Percentiles rank a stretch among this genome's conserved stretches.
phyloP scores from a whole-genome alignment of 1,284 basidiomycete species.

The Ustilago crameri region DNA sequence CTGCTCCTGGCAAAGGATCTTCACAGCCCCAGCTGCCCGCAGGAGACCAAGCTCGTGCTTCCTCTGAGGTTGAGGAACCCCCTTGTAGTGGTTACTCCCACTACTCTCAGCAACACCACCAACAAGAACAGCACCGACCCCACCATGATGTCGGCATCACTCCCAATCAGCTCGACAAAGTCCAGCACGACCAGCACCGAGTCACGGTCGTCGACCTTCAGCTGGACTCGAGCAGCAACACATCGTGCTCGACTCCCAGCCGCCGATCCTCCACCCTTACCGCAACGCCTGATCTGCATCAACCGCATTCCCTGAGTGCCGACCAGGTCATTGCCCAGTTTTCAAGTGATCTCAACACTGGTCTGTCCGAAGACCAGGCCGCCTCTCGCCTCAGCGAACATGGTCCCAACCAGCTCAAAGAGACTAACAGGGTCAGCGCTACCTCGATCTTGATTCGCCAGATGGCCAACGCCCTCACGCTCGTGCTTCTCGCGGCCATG shows the following conservation, averaged over 20 bases:
- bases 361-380: conserved; percentile 48
- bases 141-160: conserved; percentile 7
- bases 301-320: conserved; percentile 59
- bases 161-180: conserved; percentile 19
- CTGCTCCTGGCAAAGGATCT: conserved; percentile 55
- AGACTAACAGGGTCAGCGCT: conserved; percentile 52
- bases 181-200: conserved; percentile 28
- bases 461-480: conserved; percentile 61
- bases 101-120: conserved; percentile 18
- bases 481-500: conserved; percentile 73
- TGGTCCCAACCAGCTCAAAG: conserved; percentile 57
- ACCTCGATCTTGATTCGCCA: conserved; percentile 60
- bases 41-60: conserved; percentile 33
- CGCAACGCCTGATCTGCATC: conserved; percentile 55
- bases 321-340: conserved; percentile 45
- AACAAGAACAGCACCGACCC: conserved; percentile 17
- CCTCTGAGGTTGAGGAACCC: conserved; percentile 51
- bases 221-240: conserved; percentile 16
- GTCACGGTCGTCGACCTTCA: conserved; percentile 38
- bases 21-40: conserved; percentile 47
- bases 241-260: conserved; percentile 28
- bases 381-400: conserved; percentile 31
- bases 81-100: conserved; percentile 60
- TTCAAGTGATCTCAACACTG: conserved; percentile 41
- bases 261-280: conserved; percentile 51